Evolutionary conservation across 352 stramenopile genomes (phyloP).

Genomic region (Elongisporangium senticosum): DNA sequence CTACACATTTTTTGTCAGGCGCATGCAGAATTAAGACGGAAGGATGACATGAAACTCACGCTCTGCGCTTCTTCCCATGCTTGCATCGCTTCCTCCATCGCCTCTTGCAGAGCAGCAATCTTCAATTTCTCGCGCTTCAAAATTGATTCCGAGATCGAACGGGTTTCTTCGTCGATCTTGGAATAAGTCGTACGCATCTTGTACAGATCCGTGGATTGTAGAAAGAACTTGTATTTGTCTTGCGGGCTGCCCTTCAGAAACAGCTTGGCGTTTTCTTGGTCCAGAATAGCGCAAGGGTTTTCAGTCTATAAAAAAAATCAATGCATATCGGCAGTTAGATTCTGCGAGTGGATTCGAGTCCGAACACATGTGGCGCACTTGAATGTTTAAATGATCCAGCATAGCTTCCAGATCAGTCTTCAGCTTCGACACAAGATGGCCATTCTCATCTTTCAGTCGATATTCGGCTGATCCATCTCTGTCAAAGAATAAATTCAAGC

Average conservation of each 20-base stretch:
- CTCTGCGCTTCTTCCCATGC: slow-evolving; percentile 77
- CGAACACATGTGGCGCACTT: slow-evolving; percentile 14
- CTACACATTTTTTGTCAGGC: slow-evolving; percentile 15
- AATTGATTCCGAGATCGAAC: slow-evolving; percentile 51
- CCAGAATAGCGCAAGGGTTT: slow-evolving; percentile 95
- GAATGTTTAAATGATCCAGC: slow-evolving; percentile 92
- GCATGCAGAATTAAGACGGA: neutral
- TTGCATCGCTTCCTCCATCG: slow-evolving; percentile 58
- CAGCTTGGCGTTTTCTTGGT: slow-evolving; percentile 98
- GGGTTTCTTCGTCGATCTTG: slow-evolving; percentile 83
- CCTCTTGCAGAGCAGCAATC: slow-evolving; percentile 42
- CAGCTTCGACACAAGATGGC: slow-evolving; percentile 67
- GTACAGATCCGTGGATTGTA: slow-evolving; percentile 94
- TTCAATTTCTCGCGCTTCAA: slow-evolving; percentile 64
- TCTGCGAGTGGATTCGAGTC: neutral
- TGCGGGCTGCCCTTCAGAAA: slow-evolving; percentile 93
- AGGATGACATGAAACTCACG: slow-evolving; percentile 14
- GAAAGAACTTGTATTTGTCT: slow-evolving; percentile 98
- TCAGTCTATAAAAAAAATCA: slow-evolving; percentile 80
- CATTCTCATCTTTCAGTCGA: slow-evolving; percentile 54
- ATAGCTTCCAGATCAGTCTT: slow-evolving; percentile 92
- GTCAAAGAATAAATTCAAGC: neutral
- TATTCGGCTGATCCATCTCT: slow-evolving; percentile 74
- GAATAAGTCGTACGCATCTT: slow-evolving; percentile 84
- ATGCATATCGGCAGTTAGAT: neutral